Conservation (phyloP, 73 alveolate genomes). For the Uronychia binucleata region DNA sequence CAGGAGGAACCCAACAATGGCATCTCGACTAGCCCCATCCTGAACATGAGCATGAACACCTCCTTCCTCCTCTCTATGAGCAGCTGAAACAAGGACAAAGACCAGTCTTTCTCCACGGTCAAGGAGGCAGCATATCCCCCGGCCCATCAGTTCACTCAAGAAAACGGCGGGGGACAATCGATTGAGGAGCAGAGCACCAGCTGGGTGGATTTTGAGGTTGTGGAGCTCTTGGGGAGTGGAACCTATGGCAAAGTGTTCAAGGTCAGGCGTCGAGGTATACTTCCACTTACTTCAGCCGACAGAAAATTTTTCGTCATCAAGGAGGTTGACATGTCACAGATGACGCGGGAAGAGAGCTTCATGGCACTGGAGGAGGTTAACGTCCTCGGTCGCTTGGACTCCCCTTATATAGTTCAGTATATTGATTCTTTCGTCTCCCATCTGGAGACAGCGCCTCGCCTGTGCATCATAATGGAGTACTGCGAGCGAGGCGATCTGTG, state of each 20-base stretch:
- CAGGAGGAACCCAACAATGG: not conserved
- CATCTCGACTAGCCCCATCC: not conserved
- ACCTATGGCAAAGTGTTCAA: conserved; percentile 30
- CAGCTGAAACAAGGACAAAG: not conserved
- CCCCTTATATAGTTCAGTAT: conserved; percentile 85
- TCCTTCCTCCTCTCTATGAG: not conserved
- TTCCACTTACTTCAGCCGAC: conserved; percentile 22
- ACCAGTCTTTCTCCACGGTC: not conserved
- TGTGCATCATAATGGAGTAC: conserved; percentile 93
- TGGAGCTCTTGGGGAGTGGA: conserved; percentile 8
- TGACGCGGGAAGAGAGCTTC: conserved; percentile 73
- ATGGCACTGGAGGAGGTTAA: conserved; percentile 91
- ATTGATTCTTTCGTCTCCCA: conserved; percentile 80
- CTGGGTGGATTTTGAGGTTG: not conserved
- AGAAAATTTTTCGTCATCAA: conserved; percentile 69
- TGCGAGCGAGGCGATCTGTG: conserved; percentile 93
- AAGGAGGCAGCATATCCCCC: not conserved
- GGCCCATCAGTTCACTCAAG: not conserved
- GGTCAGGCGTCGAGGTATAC: not conserved
- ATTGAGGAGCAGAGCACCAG: not conserved
- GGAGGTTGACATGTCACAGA: conserved; percentile 71
- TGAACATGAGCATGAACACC: not conserved
- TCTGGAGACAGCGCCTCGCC: conserved; percentile 59
- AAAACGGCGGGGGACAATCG: not conserved
- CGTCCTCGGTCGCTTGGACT: conserved; percentile 70